A percentile compares a stretch with the other conserved stretches of the same genome.
These are phyloP conservation scores for Syncephalis plumigaleata DNA, from an alignment of 371 early-diverging fungal genomes.

Conservation along the genomic window DNA sequence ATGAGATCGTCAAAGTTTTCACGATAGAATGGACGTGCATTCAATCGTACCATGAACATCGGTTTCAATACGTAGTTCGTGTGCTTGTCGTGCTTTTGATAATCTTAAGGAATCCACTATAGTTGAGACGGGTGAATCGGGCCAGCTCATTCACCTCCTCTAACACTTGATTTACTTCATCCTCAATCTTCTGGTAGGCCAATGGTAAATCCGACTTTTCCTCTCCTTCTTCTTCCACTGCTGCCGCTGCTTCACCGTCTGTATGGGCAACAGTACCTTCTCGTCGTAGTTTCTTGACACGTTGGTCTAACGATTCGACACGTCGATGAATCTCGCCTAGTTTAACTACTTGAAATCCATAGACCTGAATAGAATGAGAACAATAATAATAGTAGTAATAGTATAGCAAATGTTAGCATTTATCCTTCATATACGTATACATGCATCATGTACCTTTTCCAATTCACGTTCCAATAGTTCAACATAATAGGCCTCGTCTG, in stretches of 20 bases:
- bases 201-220: conserved; percentile 15
- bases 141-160: conserved; percentile 81
- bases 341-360: conserved; percentile 78
- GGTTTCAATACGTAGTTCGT: conserved; percentile 69
- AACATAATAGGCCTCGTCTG: conserved; percentile 77
- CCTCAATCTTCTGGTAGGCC: conserved; percentile 32
- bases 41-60: conserved; percentile 74
- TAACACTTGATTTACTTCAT: conserved; percentile 64
- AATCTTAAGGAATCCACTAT: conserved; percentile 91
- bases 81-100: conserved; percentile 96
- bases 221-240: too few relatives aligned
- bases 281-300: conserved; percentile 23
- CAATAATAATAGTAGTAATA: conserved; percentile 1
- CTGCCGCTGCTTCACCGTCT: conserved; percentile 12
- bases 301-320: conserved; percentile 52
- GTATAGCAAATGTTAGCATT: background rate
- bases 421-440: background rate
- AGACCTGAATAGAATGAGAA: conserved; percentile 30
- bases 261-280: conserved; percentile 11
- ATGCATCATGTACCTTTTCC: conserved; percentile 49
- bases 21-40: conserved; percentile 75
- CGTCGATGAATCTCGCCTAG: conserved; percentile 70
- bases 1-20: conserved; percentile 81
- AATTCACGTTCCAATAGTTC: conserved; percentile 75
- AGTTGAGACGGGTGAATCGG: conserved; percentile 86